A percentile compares a stretch with the other conserved stretches of the same genome.
phyloP scores from a whole-genome alignment of 202 grass and related monocot species.

The Carex sylvatica region DNA sequence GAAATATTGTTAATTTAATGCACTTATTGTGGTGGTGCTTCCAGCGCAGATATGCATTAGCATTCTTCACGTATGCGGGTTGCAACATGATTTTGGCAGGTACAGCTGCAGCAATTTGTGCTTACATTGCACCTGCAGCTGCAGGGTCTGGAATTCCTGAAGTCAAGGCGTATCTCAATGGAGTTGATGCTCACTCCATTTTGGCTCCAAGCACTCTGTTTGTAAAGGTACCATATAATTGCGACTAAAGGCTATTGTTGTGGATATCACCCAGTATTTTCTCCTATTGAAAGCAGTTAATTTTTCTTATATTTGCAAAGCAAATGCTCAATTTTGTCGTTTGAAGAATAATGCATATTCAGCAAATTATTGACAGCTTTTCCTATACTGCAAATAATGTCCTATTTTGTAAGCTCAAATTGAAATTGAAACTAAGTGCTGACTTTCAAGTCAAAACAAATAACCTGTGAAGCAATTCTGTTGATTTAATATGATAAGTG shows the following conservation, averaged over 20 bases:
- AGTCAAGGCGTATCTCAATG: slow-evolving; percentile 96
- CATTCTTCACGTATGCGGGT: slow-evolving; percentile 68
- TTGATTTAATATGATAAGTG: not conserved
- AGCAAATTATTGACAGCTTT: not conserved
- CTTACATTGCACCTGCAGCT: slow-evolving; percentile 87
- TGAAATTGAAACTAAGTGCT: not conserved
- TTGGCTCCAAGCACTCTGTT: slow-evolving; percentile 91
- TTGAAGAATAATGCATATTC: not conserved
- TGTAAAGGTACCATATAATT: slow-evolving; percentile 57
- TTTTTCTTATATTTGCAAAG: not conserved
- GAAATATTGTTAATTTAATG: slow-evolving; percentile 21
- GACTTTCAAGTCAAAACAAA: not conserved
- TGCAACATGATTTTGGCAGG: slow-evolving; percentile 73
- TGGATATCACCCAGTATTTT: not conserved
- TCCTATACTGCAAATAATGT: not conserved
- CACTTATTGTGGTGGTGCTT: slow-evolving; percentile 11
- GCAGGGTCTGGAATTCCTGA: slow-evolving; percentile 98
- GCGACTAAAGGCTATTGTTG: not conserved
- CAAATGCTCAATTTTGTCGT: not conserved
- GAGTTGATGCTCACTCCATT: slow-evolving; percentile 84
- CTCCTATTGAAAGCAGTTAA: not conserved
- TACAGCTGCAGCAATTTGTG: slow-evolving; percentile 75
- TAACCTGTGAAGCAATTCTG: not conserved
- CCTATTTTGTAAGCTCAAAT: not conserved
- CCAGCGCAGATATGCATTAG: slow-evolving; percentile 79